Conservation (phyloP, 306 rosid species). For the Benincasa hispida region DNA sequence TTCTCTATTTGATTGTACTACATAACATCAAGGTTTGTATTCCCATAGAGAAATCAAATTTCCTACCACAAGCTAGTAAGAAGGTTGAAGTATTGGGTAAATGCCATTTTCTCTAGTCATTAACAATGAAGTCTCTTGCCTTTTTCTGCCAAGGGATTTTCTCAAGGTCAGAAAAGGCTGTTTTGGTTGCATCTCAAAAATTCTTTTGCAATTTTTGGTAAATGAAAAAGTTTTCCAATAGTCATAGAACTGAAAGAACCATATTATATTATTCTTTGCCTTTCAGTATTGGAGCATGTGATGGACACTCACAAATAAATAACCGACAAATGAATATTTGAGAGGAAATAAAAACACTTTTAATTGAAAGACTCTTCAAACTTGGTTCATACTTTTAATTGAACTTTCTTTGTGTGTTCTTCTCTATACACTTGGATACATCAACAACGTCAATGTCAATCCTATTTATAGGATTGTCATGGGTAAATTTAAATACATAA, state of each 20-base stretch:
- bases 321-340: too few species aligned
- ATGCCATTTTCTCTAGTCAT: neutral
- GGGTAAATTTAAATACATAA: too few species aligned
- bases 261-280: neutral
- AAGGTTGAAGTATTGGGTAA: neutral
- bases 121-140: neutral
- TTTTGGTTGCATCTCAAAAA: neutral
- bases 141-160: neutral
- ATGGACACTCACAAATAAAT: too few species aligned
- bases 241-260: neutral
- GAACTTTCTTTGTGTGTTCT: too few species aligned
- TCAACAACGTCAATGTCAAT: too few species aligned
- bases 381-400: too few species aligned
- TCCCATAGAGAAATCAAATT: neutral
- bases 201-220: neutral
- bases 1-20: neutral
- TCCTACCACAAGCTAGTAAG: neutral
- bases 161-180: neutral
- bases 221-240: neutral
- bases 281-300: too few species aligned
- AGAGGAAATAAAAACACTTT: too few species aligned
- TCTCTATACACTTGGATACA: too few species aligned
- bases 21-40: neutral
- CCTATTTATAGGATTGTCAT: too few species aligned
- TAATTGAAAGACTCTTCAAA: too few species aligned